Evolutionary conservation across 1,284 basidiomycete species (phyloP), one percentile per base, ranked within the genome.

Genomic region (Apiotrichum laibachii): DNA sequence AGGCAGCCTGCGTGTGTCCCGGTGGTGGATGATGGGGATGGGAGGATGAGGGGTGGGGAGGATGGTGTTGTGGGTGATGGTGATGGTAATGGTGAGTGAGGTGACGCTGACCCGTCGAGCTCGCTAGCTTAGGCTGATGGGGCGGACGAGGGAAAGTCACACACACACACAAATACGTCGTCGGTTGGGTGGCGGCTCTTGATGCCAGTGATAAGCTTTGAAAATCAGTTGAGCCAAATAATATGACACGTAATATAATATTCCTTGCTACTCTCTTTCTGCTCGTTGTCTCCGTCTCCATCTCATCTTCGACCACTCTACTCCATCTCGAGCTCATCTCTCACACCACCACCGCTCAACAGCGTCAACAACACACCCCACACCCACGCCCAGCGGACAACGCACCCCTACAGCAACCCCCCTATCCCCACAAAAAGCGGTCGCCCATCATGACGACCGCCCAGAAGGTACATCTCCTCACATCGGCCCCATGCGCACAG

Each of bases 381-480:
- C n/a, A 31, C 19, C 21, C 18, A 46, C 45, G 34, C 34, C 18
- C 47, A 13, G 2, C 10, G 21, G 16, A 33, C 44, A 7, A 47
- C 37, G 31, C 40, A 45, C 37, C 6, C 13, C 22, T n/a, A n/a
- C 33, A 21, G 18, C 16, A 22, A 48, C 5, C 26, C 26, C 26
- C 26, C 26, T 31, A 31, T 7, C 26, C 26, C 26, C 26, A 31
- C 26, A 7, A 31, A 54, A 40, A 39, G 40, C 22, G 22, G 22
- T 34, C 40, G 21, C 7, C 39, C 70, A 75, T 44, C 13, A 77
- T 77, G 75, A 79, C 77, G 66, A 79, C 77, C 19, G 75, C 74
- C 48, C 76, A 77, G 60, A 79, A 76, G 67, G 74, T 75, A 34
- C n/a, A 64, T 15, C 26, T 31, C 26, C 26, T 31, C 26, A 12